Conservation (phyloP, 2,329 filamentous ascomycete genomes). For the Alternaria triticina region DNA sequence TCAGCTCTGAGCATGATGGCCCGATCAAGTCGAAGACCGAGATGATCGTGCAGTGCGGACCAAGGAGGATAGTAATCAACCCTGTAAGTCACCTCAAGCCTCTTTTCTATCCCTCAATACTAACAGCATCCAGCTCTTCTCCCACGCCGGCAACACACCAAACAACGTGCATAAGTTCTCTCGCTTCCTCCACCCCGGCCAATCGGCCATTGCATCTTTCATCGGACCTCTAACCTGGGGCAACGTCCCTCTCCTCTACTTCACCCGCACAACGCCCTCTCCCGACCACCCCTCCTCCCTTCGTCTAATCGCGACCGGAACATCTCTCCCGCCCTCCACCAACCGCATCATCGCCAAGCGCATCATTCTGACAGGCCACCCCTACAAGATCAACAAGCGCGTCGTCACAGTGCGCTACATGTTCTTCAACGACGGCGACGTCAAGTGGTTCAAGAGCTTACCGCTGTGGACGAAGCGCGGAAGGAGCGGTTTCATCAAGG, state of each 20-base stretch:
- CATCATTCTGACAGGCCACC: conserved; percentile 91
- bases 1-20: conserved; percentile 75
- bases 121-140: conserved; percentile 66
- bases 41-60: conserved; percentile 87
- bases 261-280: conserved; percentile 65
- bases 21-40: conserved; percentile 93
- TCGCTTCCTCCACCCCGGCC: conserved; percentile 87
- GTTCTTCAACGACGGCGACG: conserved; percentile 98
- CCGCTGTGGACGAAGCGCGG: conserved; percentile 93
- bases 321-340: conserved; percentile 77
- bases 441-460: conserved; percentile 96
- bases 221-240: conserved; percentile 93
- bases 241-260: conserved; percentile 86
- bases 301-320: conserved; percentile 83
- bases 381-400: conserved; percentile 98
- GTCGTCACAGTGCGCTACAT: conserved; percentile 98
- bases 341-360: conserved; percentile 88
- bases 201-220: conserved; percentile 87
- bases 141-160: conserved; percentile 83
- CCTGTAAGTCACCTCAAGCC: conserved; percentile 55
- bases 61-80: conserved; percentile 84
- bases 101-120: conserved; percentile 1
- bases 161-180: conserved; percentile 98
- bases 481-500: conserved; percentile 89
- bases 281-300: conserved; percentile 53